These are phyloP conservation scores for Colletotrichum sp. DNA, from an alignment of 2,329 filamentous ascomycete genomes.

Conservation along the genomic window DNA sequence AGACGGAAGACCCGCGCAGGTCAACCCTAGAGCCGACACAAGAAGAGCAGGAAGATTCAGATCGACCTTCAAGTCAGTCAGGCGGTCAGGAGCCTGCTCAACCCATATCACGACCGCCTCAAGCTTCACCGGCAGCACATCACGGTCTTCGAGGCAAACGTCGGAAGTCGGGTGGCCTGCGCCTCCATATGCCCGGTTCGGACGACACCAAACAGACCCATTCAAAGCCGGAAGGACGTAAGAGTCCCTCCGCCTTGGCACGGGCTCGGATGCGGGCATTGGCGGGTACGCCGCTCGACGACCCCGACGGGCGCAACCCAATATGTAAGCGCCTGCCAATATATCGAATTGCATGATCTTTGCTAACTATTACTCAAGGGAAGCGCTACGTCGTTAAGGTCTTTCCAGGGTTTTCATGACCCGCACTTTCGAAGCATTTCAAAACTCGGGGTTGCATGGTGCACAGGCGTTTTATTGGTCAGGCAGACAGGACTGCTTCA, in stretches of 20 bases:
- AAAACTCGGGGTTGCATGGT: constrained; percentile 3
- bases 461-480: constrained; percentile 11
- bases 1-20: background rate
- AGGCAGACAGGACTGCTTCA: constrained; percentile 6
- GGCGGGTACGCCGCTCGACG: constrained; percentile 47
- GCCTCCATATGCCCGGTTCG: constrained; percentile 4
- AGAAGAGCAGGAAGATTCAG: constrained; percentile 19
- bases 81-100: background rate
- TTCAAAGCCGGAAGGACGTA: constrained; percentile 32
- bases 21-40: constrained; percentile 16
- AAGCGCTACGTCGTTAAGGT: constrained; percentile 46
- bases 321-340: constrained; percentile 38
- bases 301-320: constrained; percentile 42
- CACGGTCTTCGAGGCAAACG: constrained; percentile 7
- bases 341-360: background rate
- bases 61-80: background rate
- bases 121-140: background rate
- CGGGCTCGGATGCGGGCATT: constrained; percentile 49
- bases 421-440: background rate
- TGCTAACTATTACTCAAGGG: constrained; percentile 34
- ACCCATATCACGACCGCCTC: background rate
- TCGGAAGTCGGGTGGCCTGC: constrained; percentile 1
- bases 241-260: constrained; percentile 48
- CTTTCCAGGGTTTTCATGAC: constrained; percentile 42
- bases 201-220: background rate